These are phyloP conservation scores for Rubia tinctorum DNA, from an alignment of 305 asterid genomes.

Conservation along the genomic window DNA sequence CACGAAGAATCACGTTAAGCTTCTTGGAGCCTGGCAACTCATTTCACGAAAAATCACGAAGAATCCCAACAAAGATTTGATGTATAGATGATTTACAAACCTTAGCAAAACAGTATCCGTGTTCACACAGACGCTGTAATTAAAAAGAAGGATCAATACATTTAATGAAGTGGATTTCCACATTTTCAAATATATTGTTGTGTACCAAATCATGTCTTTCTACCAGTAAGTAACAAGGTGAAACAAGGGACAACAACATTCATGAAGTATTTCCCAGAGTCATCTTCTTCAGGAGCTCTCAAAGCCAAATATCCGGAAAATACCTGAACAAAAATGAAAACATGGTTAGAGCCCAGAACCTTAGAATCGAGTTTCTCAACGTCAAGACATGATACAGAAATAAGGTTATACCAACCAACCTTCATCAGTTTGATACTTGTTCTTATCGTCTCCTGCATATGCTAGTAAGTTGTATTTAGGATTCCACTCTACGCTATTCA, in stretches of 20 bases:
- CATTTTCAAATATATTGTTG: background rate
- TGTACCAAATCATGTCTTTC: background rate
- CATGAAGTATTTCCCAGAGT: no score
- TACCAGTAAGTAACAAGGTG: background rate
- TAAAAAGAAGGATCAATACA: background rate
- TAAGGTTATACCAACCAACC: constrained; percentile 26
- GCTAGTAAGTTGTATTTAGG: constrained; percentile 90
- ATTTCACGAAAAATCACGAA: background rate
- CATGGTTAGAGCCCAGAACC: background rate
- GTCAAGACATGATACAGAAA: background rate
- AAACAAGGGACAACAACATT: no score
- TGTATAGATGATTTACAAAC: constrained; percentile 1
- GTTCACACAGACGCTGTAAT: background rate
- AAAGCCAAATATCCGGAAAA: constrained; percentile 88
- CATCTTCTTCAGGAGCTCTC: constrained; percentile 38
- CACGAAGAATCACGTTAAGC: no score
- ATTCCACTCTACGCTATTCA: constrained; percentile 99
- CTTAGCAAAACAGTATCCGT: constrained; percentile 15
- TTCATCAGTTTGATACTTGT: constrained; percentile 91
- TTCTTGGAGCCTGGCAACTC: background rate
- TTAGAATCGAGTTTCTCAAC: background rate
- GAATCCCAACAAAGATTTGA: background rate
- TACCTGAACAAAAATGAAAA: constrained; percentile 40
- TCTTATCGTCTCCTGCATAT: constrained; percentile 97
- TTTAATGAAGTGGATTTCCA: background rate